phyloP scores from a whole-genome alignment of 306 rosid species.

The Crataegus laevigata region DNA sequence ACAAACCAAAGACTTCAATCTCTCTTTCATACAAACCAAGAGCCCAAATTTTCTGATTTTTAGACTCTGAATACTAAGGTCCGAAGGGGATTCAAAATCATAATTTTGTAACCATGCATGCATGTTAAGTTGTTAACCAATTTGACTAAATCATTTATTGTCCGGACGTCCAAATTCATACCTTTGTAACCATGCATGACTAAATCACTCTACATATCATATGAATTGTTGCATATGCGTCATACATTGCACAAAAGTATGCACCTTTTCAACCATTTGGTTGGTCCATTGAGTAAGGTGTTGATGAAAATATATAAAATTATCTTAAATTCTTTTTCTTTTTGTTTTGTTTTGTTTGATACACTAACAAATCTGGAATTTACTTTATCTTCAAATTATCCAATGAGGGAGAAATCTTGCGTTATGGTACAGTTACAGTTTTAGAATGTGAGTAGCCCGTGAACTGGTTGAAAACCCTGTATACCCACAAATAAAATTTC shows the following conservation, averaged over 20 bases:
- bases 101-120: no score
- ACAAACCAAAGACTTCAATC: no score
- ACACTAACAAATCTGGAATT: neutral
- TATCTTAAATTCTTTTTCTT: no score
- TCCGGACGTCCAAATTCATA: no score
- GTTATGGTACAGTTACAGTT: neutral
- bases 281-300: neutral
- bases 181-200: neutral
- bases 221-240: neutral
- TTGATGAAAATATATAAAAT: neutral
- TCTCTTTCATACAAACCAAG: no score
- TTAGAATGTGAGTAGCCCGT: neutral
- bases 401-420: neutral
- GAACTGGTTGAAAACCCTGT: no score
- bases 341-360: no score
- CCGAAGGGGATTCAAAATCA: no score
- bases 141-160: no score
- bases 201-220: neutral
- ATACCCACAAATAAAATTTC: neutral
- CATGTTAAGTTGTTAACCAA: no score
- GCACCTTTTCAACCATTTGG: neutral
- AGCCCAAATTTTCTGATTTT: no score
- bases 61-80: accelerated
- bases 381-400: no score
- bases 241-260: neutral